Conservation (phyloP, 78 protist species). For the Polysphondylium violaceum region DNA sequence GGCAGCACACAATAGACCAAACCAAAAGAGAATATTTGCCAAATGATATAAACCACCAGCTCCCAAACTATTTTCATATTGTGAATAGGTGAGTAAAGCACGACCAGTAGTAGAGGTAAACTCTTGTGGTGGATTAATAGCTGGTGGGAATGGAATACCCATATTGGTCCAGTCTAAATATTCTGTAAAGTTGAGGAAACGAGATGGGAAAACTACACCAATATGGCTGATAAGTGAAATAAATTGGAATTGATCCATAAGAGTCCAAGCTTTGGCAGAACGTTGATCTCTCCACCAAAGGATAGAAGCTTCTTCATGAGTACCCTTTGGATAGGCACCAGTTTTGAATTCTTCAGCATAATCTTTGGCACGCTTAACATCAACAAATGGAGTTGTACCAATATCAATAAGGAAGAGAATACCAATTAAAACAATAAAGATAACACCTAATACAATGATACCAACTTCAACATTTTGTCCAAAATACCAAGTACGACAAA, state of each 20-base stretch:
- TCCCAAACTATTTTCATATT: conserved; percentile 63
- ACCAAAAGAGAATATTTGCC: conserved; percentile 77
- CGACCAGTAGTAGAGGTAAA: background rate
- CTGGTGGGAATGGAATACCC: conserved; percentile 76
- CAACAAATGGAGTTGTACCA: conserved; percentile 38
- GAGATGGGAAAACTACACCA: conserved; percentile 78
- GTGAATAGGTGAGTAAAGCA: conserved; percentile 7
- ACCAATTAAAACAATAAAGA: conserved; percentile 49
- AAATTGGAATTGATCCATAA: conserved; percentile 79
- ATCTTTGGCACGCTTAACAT: conserved; percentile 39
- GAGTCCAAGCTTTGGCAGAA: conserved; percentile 73
- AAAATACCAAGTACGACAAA: conserved; percentile 69
- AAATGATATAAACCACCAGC: conserved; percentile 29
- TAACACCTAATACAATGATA: conserved; percentile 51
- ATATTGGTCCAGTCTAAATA: conserved; percentile 71
- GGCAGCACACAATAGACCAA: conserved; percentile 36
- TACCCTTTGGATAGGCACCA: conserved; percentile 64
- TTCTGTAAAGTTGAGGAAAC: conserved; percentile 65
- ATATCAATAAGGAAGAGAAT: conserved; percentile 49
- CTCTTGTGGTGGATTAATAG: conserved; percentile 26
- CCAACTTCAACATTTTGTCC: conserved; percentile 48
- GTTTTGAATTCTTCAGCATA: conserved; percentile 48
- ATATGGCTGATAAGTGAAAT: conserved; percentile 50
- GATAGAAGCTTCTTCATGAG: conserved; percentile 72
- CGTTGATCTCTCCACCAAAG: conserved; percentile 83